Evolutionary conservation across 257 asterid genomes (phyloP).

Genomic region (Solanum acaule): DNA sequence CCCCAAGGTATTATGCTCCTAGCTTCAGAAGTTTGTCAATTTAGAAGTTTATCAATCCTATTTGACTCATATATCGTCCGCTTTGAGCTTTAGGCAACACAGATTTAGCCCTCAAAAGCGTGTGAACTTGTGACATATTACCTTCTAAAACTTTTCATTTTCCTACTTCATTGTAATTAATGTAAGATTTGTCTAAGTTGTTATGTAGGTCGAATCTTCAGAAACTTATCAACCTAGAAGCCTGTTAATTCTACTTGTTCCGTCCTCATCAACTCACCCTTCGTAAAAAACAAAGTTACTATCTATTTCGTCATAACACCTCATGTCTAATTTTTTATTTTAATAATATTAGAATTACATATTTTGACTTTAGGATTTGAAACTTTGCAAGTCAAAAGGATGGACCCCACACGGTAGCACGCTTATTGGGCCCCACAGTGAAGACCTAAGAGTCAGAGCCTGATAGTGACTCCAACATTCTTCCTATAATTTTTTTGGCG

Average conservation of each 20-base stretch:
- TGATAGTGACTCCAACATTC: constrained; percentile 40
- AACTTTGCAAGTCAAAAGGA: constrained; percentile 18
- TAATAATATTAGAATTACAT: background rate
- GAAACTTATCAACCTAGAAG: background rate
- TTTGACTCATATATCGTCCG: background rate
- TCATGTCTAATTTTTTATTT: background rate
- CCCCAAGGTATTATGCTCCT: background rate
- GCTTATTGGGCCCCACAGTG: constrained; percentile 32
- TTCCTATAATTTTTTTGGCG: too few species aligned
- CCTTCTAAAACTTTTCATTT: background rate
- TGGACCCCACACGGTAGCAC: constrained; percentile 40
- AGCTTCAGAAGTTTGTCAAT: too few species aligned
- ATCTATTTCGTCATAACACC: background rate
- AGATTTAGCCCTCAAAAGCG: background rate
- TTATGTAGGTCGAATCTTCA: background rate
- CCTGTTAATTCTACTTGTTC: background rate
- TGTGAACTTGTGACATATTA: background rate
- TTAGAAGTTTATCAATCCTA: background rate
- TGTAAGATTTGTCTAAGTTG: background rate
- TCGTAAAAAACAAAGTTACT: background rate
- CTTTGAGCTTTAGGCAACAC: background rate
- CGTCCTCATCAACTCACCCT: background rate
- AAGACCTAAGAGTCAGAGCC: constrained; percentile 57
- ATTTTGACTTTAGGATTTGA: constrained; percentile 3
- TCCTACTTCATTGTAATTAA: background rate